Base-by-base conservation (phyloP, 768 basidiomycete genomes). In the Leccinum disarticulatum region DNA sequence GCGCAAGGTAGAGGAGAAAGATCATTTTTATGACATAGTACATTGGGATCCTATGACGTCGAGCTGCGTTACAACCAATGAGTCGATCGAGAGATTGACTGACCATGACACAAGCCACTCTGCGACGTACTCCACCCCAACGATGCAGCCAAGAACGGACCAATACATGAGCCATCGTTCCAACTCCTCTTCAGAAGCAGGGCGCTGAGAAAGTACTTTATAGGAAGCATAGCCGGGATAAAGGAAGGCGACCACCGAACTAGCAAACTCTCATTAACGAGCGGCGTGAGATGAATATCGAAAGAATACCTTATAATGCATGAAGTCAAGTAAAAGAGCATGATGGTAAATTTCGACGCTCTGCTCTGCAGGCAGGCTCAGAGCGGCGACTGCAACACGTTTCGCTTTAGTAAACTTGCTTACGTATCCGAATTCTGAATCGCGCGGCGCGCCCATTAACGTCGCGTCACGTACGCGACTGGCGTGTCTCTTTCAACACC, bases 151-250 rank as follows among this genome's bases (percentile, higher is more conserved):
- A 3, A 92, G 81, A 0, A 91, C 90, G n/a, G 87, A 87, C 95
- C 95, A 98, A 68, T 97, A 98, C 91, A 94, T 95, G 56, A 98
- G 81, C 94, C 95, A 97, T 75, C 93, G 80, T 71, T 97, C 95
- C 9, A 95, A 79, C 49, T 93, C 92, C 54, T 81, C 83, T 66
- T 93, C 91, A 1, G 87, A 88, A 2, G 91, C 90, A 19, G 91
- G 91, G n/a, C 92, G 81, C 66, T 90, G 86, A 38, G 90, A 89
- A 33, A 98, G 83, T 0, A 91, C 87, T 79, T 98, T 98, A 79
- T 95, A 98, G n/a, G 93, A 95, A 31, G 93, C 91, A 76, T 98
- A 98, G 25, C 90, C 91, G 0, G 95, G 95, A 73, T 98, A 96
- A 43, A 95, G 82, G 74, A 93, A 95, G 19, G 88, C 91, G 6